Evolutionary conservation across 73 alveolate genomes (phyloP), one percentile per base, ranked within the genome.

Genomic region (Paramecium sonneborni): DNA sequence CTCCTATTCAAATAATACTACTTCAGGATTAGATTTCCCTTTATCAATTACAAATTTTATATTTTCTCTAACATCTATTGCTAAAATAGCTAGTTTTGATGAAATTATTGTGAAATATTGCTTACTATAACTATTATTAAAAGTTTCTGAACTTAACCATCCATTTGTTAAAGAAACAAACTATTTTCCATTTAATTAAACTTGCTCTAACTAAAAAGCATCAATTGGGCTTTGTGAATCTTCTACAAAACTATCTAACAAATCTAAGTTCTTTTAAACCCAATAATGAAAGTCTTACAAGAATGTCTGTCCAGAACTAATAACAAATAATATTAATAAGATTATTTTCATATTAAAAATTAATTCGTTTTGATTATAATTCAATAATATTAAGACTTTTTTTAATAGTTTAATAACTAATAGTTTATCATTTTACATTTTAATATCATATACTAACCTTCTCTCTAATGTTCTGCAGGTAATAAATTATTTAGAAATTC

Each of bases 261-360:
- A 62, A 26, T 62, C 84, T 62, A 6, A 62, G 24, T 62, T 62
- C 6, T 62, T 12, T 30, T 62, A 30, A 26, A 62, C 44, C 84
- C 84, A 62, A 30, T 26, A 7, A 62, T 32, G 39, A 26, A 62
- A 32, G 48, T 62, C 84, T 32, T 62, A 32, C 18, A 62, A 30
- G 26, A 62, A 62, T 30, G 84, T 62, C 44, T 62, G 46, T 32
- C 84, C 44, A 10, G 43, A 30, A 62, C 48, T 26, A 62, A 62
- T 62, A 62, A 62, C 84, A 62, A 62, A 62, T 62, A 62, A 30
- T 62, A 62, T 30, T 62, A 62, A 62, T 26, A 62, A 62, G 84
- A 62, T 11, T 62, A 62, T 62, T 62, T 62, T 62, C 84, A 62
- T 62, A 62, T 62, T 62, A 62, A 62, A 62, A 30, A 62, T 62